Base-by-base conservation (phyloP, 108 stramenopile species). In the Epipyxis sp. region DNA sequence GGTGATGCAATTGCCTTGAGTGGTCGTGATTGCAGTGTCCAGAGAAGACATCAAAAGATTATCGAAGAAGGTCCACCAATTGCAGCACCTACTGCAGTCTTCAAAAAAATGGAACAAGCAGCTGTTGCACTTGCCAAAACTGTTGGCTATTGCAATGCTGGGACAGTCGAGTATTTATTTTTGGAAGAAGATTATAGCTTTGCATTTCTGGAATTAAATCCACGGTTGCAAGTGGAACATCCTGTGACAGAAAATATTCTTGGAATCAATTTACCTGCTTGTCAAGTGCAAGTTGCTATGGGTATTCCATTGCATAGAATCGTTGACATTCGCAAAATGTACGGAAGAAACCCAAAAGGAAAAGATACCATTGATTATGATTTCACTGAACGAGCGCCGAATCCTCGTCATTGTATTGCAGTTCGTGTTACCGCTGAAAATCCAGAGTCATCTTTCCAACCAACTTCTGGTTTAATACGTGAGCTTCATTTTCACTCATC, bases 181-280 rank as follows among this genome's bases (percentile, higher is more conserved):
- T 90, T 92, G 0, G 94, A 95, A 37, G 71, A 74, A 39, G 6
- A 37, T 78, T 78, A 90, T 68, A 91, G 93, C 79, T 99, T 97
- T 79, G 97, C 91, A 83, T 98, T 99, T 83, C 86, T 99, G 81
- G 98, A 99, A 86, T 87, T 99, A 76, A 99, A 99, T 84, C 98
- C 98, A 0, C 76, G 85, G 0, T 69, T 98, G 68, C 96, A 99
- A 86, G 98, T 99, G 67, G 98, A 99, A 86, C 98, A 99, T 89
- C 97, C 97, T 1, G 97, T 98, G n/a, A 99, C 98, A 1, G 98
- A 99, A 88, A 97, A 96, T 92, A 96, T 99, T 80, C 95, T 96
- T 29, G 69, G 89, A 25, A 94, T 94, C 39, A 99, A 99, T 86
- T 81, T 99, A 50, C 98, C 98, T 0, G 97, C 97, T 29, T 89